Evolutionary conservation across 106 monocot species (phyloP), one percentile per base, ranked within the genome.

Genomic region (Amphibolis antarctica): DNA sequence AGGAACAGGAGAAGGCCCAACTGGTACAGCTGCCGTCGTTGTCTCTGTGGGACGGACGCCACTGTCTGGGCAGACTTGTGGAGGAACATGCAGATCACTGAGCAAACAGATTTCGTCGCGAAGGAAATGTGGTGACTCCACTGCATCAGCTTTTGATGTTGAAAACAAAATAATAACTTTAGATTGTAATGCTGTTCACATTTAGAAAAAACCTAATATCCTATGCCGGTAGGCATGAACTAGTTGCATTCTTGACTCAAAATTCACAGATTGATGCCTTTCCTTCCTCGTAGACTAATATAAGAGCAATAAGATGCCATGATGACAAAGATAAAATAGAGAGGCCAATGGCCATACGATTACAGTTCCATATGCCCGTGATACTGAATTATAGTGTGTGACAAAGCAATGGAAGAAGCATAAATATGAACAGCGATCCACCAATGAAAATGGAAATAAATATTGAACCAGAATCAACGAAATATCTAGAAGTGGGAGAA

Each of bases 401-500:
- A n/a, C n/a, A n/a, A 49, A 49, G n/a, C n/a, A 10, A 19, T 49
- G 3, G 17, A 49, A 49, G 49, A 49, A 49, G 17, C 49, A 49
- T 14, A 21, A 1, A 21, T 4, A 18, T 25, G 7, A 55, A 55
- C 10, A 23, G 11, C 20, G 24, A 18, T 18, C 19, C 20, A 55
- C 10, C 19, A n/a, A 11, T 11, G 24, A 4, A 18, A 23, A 9
- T 10, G 24, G 11, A 55, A 19, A 55, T 25, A 12, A 46, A 27
- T 20, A 63, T 22, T 22, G 1, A 31, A 25, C 13, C 19, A 17
- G 47, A 24, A 47, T 44, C 9, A 17, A 47, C 63, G 24, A 46
- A 23, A 27, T 29, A 58, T 53, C 58, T n/a, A 44, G 21, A 44
- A 21, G 61, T 42, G 4, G 36, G 19, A 15, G 12, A 42, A 93